A percentile compares a stretch with the other conserved stretches of the same genome.
Evolutionary conservation across 129 eudicot genomes (phyloP).

Genomic region (Centrapalus pauciflorus): DNA sequence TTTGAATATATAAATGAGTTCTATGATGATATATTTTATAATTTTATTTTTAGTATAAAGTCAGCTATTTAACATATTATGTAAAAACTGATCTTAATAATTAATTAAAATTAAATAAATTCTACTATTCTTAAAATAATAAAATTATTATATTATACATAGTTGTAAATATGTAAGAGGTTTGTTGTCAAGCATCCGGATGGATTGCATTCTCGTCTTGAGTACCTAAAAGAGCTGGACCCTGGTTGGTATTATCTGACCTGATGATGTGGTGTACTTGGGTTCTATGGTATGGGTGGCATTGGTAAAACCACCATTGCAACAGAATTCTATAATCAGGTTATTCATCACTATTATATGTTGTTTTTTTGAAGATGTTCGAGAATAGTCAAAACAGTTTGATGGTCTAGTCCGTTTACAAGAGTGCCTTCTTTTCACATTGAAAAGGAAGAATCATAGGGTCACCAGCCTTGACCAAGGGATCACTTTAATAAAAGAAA

Average conservation of each 20-base stretch:
- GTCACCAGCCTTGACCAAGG: constrained; percentile 7
- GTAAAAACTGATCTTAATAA: too few relatives aligned
- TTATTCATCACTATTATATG: constrained; percentile 3
- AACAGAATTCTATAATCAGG: constrained; percentile 15
- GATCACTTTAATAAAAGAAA: constrained; percentile 10
- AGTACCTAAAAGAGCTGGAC: constrained; percentile 14
- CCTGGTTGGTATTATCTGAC: constrained; percentile 4
- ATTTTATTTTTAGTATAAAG: too few relatives aligned
- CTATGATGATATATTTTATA: too few relatives aligned
- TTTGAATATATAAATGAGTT: too few relatives aligned
- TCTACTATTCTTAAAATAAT: too few relatives aligned
- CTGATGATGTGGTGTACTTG: constrained; percentile 6
- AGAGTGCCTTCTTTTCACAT: constrained; percentile 9
- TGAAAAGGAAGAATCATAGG: constrained; percentile 21
- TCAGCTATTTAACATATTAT: too few relatives aligned
- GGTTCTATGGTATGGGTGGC: constrained; percentile 24
- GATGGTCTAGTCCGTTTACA: constrained; percentile 15
- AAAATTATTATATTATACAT: too few relatives aligned
- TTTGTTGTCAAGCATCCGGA: constrained; percentile 9
- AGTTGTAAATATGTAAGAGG: too few relatives aligned
- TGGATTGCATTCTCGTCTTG: constrained; percentile 5
- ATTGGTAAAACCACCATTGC: constrained; percentile 26
- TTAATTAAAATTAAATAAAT: too few relatives aligned
- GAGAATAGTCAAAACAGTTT: constrained; percentile 8
- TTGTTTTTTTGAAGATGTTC: constrained; percentile 21